These are phyloP conservation scores for Hansenula anomala DNA, from an alignment of 1,139 yeast genomes.

Conservation along the genomic window DNA sequence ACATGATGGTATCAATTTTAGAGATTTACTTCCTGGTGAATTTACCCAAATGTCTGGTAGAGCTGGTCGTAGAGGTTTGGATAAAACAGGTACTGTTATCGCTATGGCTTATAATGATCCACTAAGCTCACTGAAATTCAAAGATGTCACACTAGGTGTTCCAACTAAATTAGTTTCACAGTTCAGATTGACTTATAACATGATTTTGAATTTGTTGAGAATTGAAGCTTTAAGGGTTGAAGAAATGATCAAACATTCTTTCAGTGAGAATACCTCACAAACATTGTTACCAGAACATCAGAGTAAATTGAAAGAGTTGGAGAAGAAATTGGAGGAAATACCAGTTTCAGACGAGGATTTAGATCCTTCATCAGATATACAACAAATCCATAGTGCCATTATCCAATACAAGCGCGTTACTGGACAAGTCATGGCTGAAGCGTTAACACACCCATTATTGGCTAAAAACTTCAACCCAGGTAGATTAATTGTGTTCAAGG, in stretches of 20 bases:
- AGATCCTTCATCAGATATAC: conserved; percentile 33
- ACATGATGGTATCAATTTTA: conserved; percentile 82
- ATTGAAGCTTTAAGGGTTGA: conserved; percentile 93
- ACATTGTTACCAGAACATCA: conserved; percentile 85
- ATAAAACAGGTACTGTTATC: conserved; percentile 92
- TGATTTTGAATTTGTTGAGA: conserved; percentile 87
- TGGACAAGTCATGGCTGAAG: conserved; percentile 41
- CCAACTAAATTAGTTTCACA: conserved; percentile 90
- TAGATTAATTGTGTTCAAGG: conserved; percentile 56
- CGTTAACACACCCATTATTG: conserved; percentile 41
- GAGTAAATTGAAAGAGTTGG: conserved; percentile 50
- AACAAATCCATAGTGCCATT: conserved; percentile 19
- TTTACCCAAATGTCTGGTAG: conserved; percentile 99
- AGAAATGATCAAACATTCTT: conserved; percentile 95
- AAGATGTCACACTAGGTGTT: conserved; percentile 77
- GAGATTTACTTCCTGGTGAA: conserved; percentile 89
- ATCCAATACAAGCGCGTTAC: conserved; percentile 40
- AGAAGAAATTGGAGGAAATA: conserved; percentile 39
- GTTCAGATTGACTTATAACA: conserved; percentile 88
- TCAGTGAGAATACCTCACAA: conserved; percentile 88
- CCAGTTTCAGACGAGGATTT: conserved; percentile 37
- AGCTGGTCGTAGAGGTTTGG: conserved; percentile 97
- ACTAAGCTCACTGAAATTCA: conserved; percentile 52
- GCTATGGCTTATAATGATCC: conserved; percentile 83
- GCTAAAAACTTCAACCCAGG: conserved; percentile 51